phyloP scores from a whole-genome alignment of 2,329 filamentous ascomycete species.

The Xenoacremonium recifei region DNA sequence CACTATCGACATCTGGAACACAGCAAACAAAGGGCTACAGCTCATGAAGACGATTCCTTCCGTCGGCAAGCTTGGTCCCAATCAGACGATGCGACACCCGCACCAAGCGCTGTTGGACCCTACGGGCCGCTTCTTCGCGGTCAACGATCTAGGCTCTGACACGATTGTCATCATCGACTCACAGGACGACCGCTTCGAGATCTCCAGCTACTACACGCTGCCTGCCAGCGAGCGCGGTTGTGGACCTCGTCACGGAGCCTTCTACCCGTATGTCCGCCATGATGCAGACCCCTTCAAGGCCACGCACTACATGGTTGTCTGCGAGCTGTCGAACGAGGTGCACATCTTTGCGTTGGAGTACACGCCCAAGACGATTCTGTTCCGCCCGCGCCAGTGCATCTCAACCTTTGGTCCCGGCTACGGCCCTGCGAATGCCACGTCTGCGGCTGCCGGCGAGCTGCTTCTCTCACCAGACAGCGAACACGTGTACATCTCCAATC shows the following conservation, averaged over 20 bases:
- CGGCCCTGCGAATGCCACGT: constrained; percentile 33
- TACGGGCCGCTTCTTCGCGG: constrained; percentile 46
- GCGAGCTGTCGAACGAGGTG: constrained; percentile 13
- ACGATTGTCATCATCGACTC: constrained; percentile 45
- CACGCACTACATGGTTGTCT: constrained; percentile 15
- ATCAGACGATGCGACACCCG: constrained; percentile 37
- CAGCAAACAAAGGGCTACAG: constrained; percentile 33
- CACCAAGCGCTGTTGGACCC: constrained; percentile 50
- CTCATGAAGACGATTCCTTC: constrained; percentile 39
- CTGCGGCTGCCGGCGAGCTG: constrained; percentile 46
- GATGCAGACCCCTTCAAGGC: not conserved
- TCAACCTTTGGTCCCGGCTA: constrained; percentile 39
- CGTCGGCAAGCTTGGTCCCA: constrained; percentile 31
- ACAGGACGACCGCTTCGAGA: constrained; percentile 36
- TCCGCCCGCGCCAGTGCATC: constrained; percentile 36
- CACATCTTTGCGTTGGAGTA: constrained; percentile 7
- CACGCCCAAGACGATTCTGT: constrained; percentile 30
- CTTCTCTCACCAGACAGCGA: constrained; percentile 38
- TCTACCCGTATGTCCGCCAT: no score
- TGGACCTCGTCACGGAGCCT: constrained; percentile 5
- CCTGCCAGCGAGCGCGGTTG: constrained; percentile 28
- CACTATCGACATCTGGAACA: constrained; percentile 46
- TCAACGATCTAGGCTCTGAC: constrained; percentile 51
- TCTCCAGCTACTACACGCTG: constrained; percentile 34
- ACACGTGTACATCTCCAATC: constrained; percentile 52